Evolutionary conservation across 768 basidiomycete species (phyloP).

Genomic region (Sistotremastrum niveocremeum): DNA sequence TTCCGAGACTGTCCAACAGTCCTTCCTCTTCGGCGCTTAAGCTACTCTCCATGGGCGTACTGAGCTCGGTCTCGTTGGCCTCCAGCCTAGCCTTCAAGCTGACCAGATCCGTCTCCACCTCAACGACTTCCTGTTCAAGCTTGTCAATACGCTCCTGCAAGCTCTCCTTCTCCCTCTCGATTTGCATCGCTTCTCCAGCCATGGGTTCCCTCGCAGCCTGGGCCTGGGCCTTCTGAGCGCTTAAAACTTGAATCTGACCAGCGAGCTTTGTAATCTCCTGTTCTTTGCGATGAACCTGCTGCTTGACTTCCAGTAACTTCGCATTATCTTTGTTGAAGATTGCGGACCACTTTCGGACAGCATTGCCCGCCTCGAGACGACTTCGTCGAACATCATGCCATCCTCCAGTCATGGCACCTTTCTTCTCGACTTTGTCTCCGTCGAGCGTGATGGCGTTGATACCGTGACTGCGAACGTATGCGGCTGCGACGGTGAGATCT

Average conservation of each 20-base stretch:
- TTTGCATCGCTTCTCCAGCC: conserved; percentile 41
- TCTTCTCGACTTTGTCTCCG: conserved; percentile 94
- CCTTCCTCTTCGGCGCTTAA: conserved; percentile 61
- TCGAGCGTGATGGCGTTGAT: conserved; percentile 97
- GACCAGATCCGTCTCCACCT: conserved; percentile 58
- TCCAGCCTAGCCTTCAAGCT: conserved; percentile 47
- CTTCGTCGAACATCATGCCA: conserved; percentile 88
- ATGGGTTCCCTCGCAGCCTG: conserved; percentile 55
- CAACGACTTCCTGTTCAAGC: conserved; percentile 54
- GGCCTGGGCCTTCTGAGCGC: conserved; percentile 57
- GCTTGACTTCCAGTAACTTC: conserved; percentile 62
- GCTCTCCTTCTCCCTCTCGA: conserved; percentile 60
- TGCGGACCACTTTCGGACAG: conserved; percentile 58
- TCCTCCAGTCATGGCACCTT: conserved; percentile 91
- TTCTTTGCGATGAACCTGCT: conserved; percentile 55
- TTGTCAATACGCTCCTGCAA: conserved; percentile 43
- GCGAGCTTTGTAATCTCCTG: conserved; percentile 72
- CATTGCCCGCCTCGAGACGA: conserved; percentile 76
- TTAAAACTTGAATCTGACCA: conserved; percentile 59
- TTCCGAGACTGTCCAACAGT: conserved; percentile 50
- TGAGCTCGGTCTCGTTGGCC: conserved; percentile 56
- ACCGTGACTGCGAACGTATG: conserved; percentile 87
- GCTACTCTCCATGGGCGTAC: conserved; percentile 59
- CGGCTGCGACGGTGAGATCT: conserved; percentile 82
- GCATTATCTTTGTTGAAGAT: conserved; percentile 55